phyloP scores from a whole-genome alignment of 2,329 filamentous ascomycete species.

The Phialophora chinensis region DNA sequence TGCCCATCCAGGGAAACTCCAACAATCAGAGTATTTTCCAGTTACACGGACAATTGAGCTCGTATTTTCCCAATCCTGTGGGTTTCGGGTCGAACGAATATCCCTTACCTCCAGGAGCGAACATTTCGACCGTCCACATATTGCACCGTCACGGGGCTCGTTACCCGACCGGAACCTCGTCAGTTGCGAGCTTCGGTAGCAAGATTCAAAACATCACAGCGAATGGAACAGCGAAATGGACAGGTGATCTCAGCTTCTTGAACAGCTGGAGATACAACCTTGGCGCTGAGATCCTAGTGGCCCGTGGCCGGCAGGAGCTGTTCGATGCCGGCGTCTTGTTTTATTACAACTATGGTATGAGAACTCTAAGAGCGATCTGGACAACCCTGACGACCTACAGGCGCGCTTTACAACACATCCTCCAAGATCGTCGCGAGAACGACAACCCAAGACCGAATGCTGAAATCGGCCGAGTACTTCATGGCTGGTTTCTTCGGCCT shows the following conservation, averaged over 20 bases:
- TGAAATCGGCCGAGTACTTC: conserved; percentile 78
- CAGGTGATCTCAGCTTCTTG: conserved; percentile 68
- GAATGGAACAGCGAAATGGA: conserved; percentile 60
- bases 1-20: conserved; percentile 66
- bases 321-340: conserved; percentile 74
- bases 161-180: conserved; percentile 69
- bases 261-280: conserved; percentile 72
- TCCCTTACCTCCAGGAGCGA: conserved; percentile 65
- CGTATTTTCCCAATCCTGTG: conserved; percentile 69
- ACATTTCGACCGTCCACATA: conserved; percentile 74
- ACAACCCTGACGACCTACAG: background rate
- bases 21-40: conserved; percentile 71
- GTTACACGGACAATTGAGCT: conserved; percentile 71
- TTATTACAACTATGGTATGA: conserved; percentile 71
- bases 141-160: conserved; percentile 74
- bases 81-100: conserved; percentile 79
- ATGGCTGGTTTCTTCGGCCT: conserved; percentile 79
- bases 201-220: conserved; percentile 61
- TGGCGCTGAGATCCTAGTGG: conserved; percentile 73
- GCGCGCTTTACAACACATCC: conserved; percentile 69
- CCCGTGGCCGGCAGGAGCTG: conserved; percentile 73
- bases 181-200: conserved; percentile 61
- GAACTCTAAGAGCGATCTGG: background rate
- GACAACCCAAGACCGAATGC: conserved; percentile 78
- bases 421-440: conserved; percentile 77